Percentiles rank a stretch among this genome's conserved stretches.
Conservation (phyloP, 1,139 yeast genomes). For the Keqinozyma sinolaborantium region DNA sequence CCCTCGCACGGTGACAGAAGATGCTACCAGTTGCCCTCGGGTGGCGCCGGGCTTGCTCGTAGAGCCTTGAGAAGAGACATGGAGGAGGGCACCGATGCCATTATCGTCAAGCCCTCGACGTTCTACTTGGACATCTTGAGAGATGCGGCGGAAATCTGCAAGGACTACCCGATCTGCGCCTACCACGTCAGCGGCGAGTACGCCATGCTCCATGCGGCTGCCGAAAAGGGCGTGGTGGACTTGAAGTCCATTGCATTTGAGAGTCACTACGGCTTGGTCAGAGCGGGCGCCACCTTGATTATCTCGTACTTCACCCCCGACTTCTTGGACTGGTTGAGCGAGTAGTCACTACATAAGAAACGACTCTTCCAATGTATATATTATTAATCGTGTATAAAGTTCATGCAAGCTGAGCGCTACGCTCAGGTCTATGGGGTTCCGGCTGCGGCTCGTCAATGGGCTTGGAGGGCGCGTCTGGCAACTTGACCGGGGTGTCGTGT, state of each 20-base stretch:
- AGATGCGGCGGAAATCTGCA: slow-evolving; percentile 81
- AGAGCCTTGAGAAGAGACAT: slow-evolving; percentile 85
- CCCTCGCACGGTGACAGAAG: slow-evolving; percentile 92
- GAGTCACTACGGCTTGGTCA: slow-evolving; percentile 81
- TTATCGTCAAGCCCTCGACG: slow-evolving; percentile 96
- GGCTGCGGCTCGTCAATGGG: slow-evolving; percentile 9
- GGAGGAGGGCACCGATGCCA: slow-evolving; percentile 92
- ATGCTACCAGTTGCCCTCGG: slow-evolving; percentile 90
- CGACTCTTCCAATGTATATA: slow-evolving; percentile 2
- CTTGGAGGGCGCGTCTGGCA: slow-evolving; percentile 20
- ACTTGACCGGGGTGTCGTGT: slow-evolving; percentile 13
- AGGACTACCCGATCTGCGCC: slow-evolving; percentile 86
- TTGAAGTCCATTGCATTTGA: slow-evolving; percentile 88
- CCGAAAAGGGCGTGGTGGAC: slow-evolving; percentile 91
- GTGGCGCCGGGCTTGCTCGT: slow-evolving; percentile 90
- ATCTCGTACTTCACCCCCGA: slow-evolving; percentile 96
- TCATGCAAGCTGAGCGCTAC: background rate
- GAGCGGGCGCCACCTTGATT: slow-evolving; percentile 94
- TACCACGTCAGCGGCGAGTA: slow-evolving; percentile 97
- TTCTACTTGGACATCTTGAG: slow-evolving; percentile 87
- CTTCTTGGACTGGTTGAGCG: slow-evolving; percentile 84
- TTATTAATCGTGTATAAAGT: slow-evolving; percentile 5
- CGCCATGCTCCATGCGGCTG: slow-evolving; percentile 98
- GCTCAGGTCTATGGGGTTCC: slow-evolving; percentile 5
- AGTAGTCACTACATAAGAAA: slow-evolving; percentile 3